phyloP scores from a whole-genome alignment of 306 rosid genomes.

The Alnus glutinosa region DNA sequence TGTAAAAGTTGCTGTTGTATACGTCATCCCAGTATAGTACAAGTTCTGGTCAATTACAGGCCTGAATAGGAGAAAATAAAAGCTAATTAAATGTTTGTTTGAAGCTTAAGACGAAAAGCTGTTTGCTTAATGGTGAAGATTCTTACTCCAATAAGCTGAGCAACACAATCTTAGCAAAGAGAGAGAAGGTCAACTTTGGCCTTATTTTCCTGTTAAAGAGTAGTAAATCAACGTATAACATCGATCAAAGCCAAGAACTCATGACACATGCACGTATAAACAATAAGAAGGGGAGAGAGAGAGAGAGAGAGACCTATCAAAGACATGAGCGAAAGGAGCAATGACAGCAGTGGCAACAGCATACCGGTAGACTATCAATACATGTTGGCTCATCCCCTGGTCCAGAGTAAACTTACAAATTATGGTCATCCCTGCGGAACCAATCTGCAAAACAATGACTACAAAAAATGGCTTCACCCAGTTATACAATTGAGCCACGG shows the following conservation, averaged over 20 bases:
- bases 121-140: neutral
- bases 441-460: conserved; percentile 45
- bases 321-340: conserved; percentile 51
- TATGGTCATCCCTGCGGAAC: conserved; percentile 46
- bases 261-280: too few species aligned
- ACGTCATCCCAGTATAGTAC: conserved; percentile 51
- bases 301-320: conserved; percentile 39
- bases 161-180: conserved; percentile 36
- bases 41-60: conserved; percentile 64
- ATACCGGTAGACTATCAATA: conserved; percentile 44
- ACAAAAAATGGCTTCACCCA: conserved; percentile 39
- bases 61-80: conserved; percentile 24
- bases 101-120: neutral
- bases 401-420: conserved; percentile 43
- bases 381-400: conserved; percentile 53
- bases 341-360: conserved; percentile 40
- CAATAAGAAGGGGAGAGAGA: neutral
- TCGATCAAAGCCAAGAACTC: too few species aligned
- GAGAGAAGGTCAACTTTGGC: conserved; percentile 48
- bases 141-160: conserved; percentile 45
- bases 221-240: neutral
- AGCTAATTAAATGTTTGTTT: neutral
- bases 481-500: conserved; percentile 5
- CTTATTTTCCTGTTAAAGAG: conserved; percentile 43
- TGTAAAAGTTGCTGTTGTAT: conserved; percentile 56